These are phyloP conservation scores for Pythium pectinolyticum DNA, from an alignment of 352 stramenopile species.

Conservation along the genomic window DNA sequence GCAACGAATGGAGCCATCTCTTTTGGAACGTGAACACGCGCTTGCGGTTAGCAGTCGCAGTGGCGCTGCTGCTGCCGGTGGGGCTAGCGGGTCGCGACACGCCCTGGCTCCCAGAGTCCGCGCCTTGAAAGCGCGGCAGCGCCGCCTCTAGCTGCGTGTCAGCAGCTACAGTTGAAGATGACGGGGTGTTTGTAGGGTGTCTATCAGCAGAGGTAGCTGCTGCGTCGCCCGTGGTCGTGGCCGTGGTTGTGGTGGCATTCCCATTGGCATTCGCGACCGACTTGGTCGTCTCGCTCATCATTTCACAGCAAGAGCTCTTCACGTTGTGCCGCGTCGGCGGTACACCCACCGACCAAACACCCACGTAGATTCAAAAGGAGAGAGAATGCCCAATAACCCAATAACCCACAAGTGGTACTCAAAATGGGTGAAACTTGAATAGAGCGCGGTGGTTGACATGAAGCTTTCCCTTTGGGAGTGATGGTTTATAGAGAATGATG, in stretches of 20 bases:
- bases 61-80: background rate
- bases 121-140: background rate
- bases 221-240: background rate
- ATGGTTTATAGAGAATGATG: constrained; percentile 49
- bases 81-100: background rate
- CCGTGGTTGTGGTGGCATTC: background rate
- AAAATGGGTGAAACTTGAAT: constrained; percentile 1
- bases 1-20: constrained; percentile 74
- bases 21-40: constrained; percentile 83
- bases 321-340: constrained; percentile 29
- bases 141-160: background rate
- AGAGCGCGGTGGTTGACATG: constrained; percentile 1
- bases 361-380: constrained; percentile 8
- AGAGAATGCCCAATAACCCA: constrained; percentile 5
- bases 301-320: constrained; percentile 15
- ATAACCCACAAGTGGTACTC: constrained; percentile 4
- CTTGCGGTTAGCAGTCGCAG: constrained; percentile 36
- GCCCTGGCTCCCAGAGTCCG: background rate
- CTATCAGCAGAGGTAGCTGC: too few species aligned
- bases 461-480: constrained; percentile 28
- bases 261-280: constrained; percentile 1
- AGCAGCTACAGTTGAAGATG: background rate
- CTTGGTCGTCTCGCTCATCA: constrained; percentile 20
- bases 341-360: constrained; percentile 23
- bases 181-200: background rate